phyloP scores from a whole-genome alignment of 2,329 filamentous ascomycete species.

The Arachnomyces sp. region DNA sequence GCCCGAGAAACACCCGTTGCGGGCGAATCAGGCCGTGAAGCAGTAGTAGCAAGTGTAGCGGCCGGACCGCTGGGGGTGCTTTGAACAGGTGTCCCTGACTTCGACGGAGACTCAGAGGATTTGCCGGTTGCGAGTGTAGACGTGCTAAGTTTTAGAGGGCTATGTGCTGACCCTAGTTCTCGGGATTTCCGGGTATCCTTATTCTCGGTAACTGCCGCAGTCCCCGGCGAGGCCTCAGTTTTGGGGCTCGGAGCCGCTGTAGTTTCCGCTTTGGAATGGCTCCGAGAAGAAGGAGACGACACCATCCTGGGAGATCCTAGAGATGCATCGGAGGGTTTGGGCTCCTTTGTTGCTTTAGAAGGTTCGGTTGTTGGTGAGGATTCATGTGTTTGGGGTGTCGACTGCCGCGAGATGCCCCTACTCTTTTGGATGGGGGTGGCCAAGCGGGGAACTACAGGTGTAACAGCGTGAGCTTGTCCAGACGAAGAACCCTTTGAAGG shows the following conservation, averaged over 20 bases:
- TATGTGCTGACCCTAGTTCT: too few relatives aligned
- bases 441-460: slow-evolving; percentile 17
- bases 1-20: slow-evolving; percentile 28
- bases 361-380: slow-evolving; percentile 11
- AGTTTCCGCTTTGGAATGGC: too few relatives aligned
- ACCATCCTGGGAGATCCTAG: slow-evolving; percentile 35
- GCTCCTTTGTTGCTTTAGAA: slow-evolving; percentile 18
- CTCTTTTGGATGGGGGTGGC: slow-evolving; percentile 24
- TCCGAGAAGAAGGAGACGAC: slow-evolving; percentile 6
- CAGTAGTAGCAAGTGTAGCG: slow-evolving; percentile 26
- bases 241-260: too few relatives aligned
- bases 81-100: slow-evolving; percentile 18
- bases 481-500: slow-evolving; percentile 15
- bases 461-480: slow-evolving; percentile 21
- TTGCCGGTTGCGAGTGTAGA: background rate
- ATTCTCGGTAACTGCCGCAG: background rate
- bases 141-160: too few relatives aligned
- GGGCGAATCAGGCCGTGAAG: slow-evolving; percentile 45
- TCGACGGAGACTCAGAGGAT: slow-evolving; percentile 11
- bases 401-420: slow-evolving; percentile 16
- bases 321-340: slow-evolving; percentile 31
- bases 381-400: slow-evolving; percentile 21
- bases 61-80: slow-evolving; percentile 14
- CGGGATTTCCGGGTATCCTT: too few relatives aligned
- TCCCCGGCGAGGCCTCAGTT: slow-evolving; percentile 8